Base-by-base conservation (phyloP, 2,329 filamentous ascomycete species). In the Sclerotinia trifoliorum region DNA sequence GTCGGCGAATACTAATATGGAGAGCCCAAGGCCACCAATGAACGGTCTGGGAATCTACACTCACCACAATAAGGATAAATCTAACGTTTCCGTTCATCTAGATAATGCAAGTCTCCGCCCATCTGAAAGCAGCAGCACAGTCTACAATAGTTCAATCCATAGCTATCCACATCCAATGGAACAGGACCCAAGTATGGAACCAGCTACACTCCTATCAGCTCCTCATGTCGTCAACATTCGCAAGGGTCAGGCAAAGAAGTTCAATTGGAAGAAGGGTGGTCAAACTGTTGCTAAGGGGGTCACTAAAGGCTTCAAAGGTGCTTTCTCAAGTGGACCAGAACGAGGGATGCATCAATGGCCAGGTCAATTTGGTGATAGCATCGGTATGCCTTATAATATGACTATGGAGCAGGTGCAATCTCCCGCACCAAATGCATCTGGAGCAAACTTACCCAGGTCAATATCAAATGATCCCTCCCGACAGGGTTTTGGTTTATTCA, bases 191-290 rank as follows among this genome's bases (percentile, higher is more conserved):
- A 73, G 69, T 48, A 73, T 77, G 70, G 76, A 78, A 39, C 66
- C 75, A 42, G 74, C 74, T 24, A 77, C 76, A 4, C 75, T 78
- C 5, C 68, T 78, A 10, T 75, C 70, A 74, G 84, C 88, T 39
- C 94, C 95, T n/a, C 95, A 96, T 70, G 91, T 98, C 46, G 91
- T 98, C 70, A 96, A 95, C 75, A 96, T 98, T 71, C 89, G 93
- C 75, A 98, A 97, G 81, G 93, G 91, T 42, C 93, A 97, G 77
- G 77, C 76, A 66, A 96, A 93, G 82, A 98, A 97, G 79, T 97
- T 97, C 81, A 97, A 97, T 81, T 98, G 95, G 94, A 97, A 97
- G 85, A 97, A 96, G 83, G 93, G 93, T 51, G 92, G 92, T 51
- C 94, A 96, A 80, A 94, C 92, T 67, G 90, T 98, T 74, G 94